These are phyloP conservation scores for Chrysoporthe deuterocubensis DNA, from an alignment of 2,329 filamentous ascomycete species.

Conservation along the genomic window DNA sequence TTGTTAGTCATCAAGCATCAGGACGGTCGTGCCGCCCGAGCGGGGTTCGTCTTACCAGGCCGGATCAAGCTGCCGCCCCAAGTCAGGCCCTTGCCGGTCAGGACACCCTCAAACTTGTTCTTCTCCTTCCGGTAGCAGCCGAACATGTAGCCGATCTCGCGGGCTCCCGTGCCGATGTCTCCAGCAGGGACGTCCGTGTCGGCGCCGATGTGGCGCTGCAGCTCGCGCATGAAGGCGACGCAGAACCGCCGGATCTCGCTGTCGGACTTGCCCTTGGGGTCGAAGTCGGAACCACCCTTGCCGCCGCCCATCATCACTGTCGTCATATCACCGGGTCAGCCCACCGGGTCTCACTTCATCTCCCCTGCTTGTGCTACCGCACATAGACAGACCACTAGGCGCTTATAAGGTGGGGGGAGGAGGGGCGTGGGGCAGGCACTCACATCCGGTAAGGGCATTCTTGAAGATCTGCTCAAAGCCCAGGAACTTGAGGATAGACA, in stretches of 20 bases:
- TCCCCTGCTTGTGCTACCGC: no score
- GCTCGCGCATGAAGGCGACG: slow-evolving; percentile 92
- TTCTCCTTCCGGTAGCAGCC: slow-evolving; percentile 87
- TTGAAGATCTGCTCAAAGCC: slow-evolving; percentile 99
- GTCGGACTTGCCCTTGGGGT: slow-evolving; percentile 98
- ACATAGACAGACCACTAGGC: no score
- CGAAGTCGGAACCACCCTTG: slow-evolving; percentile 97
- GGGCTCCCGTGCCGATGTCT: slow-evolving; percentile 91
- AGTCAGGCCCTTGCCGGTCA: slow-evolving; percentile 91
- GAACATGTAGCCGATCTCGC: slow-evolving; percentile 94
- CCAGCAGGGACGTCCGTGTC: slow-evolving; percentile 96
- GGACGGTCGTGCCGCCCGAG: neutral
- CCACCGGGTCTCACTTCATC: no score
- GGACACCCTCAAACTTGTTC: slow-evolving; percentile 93
- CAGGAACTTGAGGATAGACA: slow-evolving; percentile 89
- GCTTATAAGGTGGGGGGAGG: no score
- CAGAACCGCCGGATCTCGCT: slow-evolving; percentile 98
- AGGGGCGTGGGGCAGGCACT: slow-evolving; percentile 43
- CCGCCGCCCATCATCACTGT: slow-evolving; percentile 91
- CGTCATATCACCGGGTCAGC: neutral
- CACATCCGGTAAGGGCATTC: slow-evolving; percentile 94
- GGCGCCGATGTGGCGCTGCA: slow-evolving; percentile 93
- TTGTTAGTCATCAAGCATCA: no score
- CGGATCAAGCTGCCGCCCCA: slow-evolving; percentile 96
- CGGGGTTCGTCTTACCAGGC: slow-evolving; percentile 52